These are phyloP conservation scores for Neonectria neomacrospora DNA, from an alignment of 2,329 filamentous ascomycete species.

Conservation along the genomic window DNA sequence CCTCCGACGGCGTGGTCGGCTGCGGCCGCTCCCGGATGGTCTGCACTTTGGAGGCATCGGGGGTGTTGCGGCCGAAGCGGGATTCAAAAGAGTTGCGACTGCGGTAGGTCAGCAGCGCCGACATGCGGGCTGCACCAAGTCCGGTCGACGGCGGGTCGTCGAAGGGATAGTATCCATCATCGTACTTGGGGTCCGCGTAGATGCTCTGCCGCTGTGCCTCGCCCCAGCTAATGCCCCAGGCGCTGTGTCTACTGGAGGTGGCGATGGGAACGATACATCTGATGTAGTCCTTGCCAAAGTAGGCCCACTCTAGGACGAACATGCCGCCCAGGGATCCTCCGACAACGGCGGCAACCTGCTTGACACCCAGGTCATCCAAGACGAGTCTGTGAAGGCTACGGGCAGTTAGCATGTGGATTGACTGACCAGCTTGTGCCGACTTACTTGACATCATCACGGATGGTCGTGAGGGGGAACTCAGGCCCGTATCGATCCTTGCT, in stretches of 20 bases:
- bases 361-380: slow-evolving; percentile 82
- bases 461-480: slow-evolving; percentile 94
- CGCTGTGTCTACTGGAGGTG: slow-evolving; percentile 85
- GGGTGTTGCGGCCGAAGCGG: slow-evolving; percentile 91
- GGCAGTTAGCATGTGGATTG: slow-evolving; percentile 30
- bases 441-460: slow-evolving; percentile 94
- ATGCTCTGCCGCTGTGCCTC: slow-evolving; percentile 92
- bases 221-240: slow-evolving; percentile 92
- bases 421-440: background rate
- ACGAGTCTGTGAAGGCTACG: slow-evolving; percentile 79
- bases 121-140: slow-evolving; percentile 95
- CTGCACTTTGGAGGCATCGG: slow-evolving; percentile 84
- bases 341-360: slow-evolving; percentile 80
- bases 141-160: slow-evolving; percentile 87
- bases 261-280: slow-evolving; percentile 84
- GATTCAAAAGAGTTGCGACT: slow-evolving; percentile 97
- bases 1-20: slow-evolving; percentile 71
- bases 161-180: slow-evolving; percentile 93
- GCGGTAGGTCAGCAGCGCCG: slow-evolving; percentile 92
- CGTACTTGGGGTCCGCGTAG: slow-evolving; percentile 98
- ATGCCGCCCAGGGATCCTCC: slow-evolving; percentile 90
- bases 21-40: slow-evolving; percentile 78
- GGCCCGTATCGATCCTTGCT: slow-evolving; percentile 85
- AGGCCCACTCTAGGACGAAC: slow-evolving; percentile 92
- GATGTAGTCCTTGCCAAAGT: slow-evolving; percentile 88